Conservation (phyloP, 805 yeast genomes). For the Tetrapisispora arboricola region DNA sequence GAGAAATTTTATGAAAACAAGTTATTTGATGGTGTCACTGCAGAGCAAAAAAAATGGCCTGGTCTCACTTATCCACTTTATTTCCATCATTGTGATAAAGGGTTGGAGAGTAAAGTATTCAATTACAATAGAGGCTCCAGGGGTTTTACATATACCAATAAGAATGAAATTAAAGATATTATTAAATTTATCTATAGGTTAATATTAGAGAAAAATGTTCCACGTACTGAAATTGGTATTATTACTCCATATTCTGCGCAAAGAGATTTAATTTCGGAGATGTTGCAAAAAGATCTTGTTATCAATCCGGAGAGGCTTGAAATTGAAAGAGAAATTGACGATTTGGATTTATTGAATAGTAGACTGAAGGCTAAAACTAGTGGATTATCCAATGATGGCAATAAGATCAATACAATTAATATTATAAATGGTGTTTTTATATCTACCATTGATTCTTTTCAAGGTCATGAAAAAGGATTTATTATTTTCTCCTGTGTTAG, state of each 20-base stretch:
- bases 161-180: slow-evolving; percentile 41
- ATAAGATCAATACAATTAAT: slow-evolving; percentile 18
- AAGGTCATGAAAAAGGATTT: slow-evolving; percentile 93
- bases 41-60: slow-evolving; percentile 37
- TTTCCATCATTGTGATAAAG: slow-evolving; percentile 46
- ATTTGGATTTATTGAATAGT: slow-evolving; percentile 44
- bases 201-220: slow-evolving; percentile 44
- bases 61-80: slow-evolving; percentile 49
- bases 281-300: slow-evolving; percentile 38
- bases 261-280: slow-evolving; percentile 48
- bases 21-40: slow-evolving; percentile 50
- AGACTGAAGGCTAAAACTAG: slow-evolving; percentile 6
- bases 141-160: slow-evolving; percentile 52
- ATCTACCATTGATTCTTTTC: slow-evolving; percentile 79
- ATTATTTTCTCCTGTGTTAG: slow-evolving; percentile 71
- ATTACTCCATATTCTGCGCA: slow-evolving; percentile 75
- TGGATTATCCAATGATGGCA: slow-evolving; percentile 1
- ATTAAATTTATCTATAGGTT: slow-evolving; percentile 39
- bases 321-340: slow-evolving; percentile 45
- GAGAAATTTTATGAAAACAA: slow-evolving; percentile 64
- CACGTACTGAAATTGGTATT: slow-evolving; percentile 45
- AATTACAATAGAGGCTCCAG: slow-evolving; percentile 33
- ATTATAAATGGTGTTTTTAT: slow-evolving; percentile 37
- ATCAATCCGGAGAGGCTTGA: slow-evolving; percentile 45
- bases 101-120: slow-evolving; percentile 40